These are phyloP conservation scores for Termitomyces sp. DNA, from an alignment of 768 basidiomycete genomes.

Conservation along the genomic window DNA sequence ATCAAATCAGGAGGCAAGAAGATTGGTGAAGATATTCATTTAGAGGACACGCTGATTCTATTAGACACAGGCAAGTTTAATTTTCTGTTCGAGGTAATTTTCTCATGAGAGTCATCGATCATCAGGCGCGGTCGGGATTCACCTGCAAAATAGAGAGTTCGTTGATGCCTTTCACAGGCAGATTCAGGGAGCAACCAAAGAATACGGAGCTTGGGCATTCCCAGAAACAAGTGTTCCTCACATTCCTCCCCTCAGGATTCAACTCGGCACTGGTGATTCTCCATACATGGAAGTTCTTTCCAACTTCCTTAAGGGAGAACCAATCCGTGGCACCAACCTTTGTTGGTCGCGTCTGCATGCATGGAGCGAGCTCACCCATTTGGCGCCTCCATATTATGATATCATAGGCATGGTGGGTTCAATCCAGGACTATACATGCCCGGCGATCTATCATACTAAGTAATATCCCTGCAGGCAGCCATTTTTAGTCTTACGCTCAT, in stretches of 20 bases:
- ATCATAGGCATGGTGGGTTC: neutral
- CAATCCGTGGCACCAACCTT: neutral
- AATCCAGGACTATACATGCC: neutral
- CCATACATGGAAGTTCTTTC: neutral
- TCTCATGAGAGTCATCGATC: neutral
- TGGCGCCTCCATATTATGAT: neutral
- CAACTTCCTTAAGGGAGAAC: neutral
- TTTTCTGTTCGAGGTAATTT: neutral
- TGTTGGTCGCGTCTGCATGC: neutral
- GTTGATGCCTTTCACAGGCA: neutral
- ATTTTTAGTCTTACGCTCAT: neutral
- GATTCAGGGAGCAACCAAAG: neutral
- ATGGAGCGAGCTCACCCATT: neutral
- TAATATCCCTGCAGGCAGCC: neutral
- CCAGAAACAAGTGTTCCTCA: neutral
- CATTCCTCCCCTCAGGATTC: neutral
- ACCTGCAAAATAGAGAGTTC: neutral
- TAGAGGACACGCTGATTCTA: neutral
- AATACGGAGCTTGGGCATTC: neutral
- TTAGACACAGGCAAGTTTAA: neutral
- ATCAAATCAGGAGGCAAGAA: slow-evolving; percentile 1
- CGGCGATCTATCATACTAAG: neutral
- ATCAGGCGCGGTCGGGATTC: neutral
- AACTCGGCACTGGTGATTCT: neutral
- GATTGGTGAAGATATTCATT: neutral